Conservation (phyloP, 805 yeast genomes). For the Ogataea trehalophila region DNA sequence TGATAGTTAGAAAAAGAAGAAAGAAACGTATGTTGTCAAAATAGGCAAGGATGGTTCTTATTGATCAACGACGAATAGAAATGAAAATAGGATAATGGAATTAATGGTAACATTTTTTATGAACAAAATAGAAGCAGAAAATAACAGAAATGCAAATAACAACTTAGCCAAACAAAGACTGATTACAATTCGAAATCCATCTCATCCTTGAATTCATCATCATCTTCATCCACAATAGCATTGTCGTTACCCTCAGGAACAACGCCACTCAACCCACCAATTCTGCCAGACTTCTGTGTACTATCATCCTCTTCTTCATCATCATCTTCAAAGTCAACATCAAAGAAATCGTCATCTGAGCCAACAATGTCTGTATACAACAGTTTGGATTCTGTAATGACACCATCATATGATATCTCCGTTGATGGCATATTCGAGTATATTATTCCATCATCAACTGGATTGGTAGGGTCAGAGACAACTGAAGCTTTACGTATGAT, state of each 20-base stretch:
- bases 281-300: background rate
- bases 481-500: slow-evolving; percentile 31
- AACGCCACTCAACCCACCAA: no score
- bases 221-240: slow-evolving; percentile 37
- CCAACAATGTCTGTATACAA: slow-evolving; percentile 81
- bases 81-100: background rate
- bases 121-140: background rate
- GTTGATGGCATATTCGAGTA: slow-evolving; percentile 66
- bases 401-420: slow-evolving; percentile 89
- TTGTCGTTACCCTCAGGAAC: slow-evolving; percentile 16
- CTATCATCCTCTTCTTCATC: slow-evolving; percentile 43
- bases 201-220: slow-evolving; percentile 30
- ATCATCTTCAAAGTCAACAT: slow-evolving; percentile 94
- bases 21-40: background rate
- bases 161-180: background rate
- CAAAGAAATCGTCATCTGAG: slow-evolving; percentile 92
- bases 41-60: no score
- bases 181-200: slow-evolving; percentile 34
- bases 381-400: slow-evolving; percentile 72
- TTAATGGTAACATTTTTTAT: no score
- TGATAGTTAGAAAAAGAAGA: no score
- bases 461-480: slow-evolving; percentile 15
- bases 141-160: background rate
- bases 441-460: slow-evolving; percentile 43
- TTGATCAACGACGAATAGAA: no score